Base-by-base conservation (phyloP, 2,329 filamentous ascomycete genomes). In the Neocucurbitaria cava region DNA sequence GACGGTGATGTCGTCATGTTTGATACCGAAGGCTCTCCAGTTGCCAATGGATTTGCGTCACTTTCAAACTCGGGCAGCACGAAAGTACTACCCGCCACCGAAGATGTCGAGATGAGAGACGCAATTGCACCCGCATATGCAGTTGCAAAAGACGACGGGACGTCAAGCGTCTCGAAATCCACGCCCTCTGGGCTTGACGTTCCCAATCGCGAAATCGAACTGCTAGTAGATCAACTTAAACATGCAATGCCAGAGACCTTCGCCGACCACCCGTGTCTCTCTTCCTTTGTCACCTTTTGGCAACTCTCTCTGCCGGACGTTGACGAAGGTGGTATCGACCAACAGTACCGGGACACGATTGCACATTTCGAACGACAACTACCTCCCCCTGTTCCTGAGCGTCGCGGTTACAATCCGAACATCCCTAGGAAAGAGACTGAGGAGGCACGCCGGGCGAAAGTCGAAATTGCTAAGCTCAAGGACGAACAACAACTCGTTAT, bases 271-370 rank as follows among this genome's bases (percentile, higher is more conserved):
- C 84, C 97, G 46, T 92, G 87, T 39, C 82, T 92, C 0, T 87
- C 90, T 26, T 94, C 97, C 72, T 97, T 92, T 69, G 86, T 90
- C 39, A 90, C 90, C 0, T 99, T 99, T 77, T 99, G 95, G 95
- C 89, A 93, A 46, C 82, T 97, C 11, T 88, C 92, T 24, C 83
- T 96, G 3, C 87, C 90, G 41, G 94, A 99, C 38, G 61, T 75
- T 8, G 93, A 59, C 90, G 91, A 1, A 26, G 46, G 86, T 86
- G 57, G 87, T 30, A 1, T 68, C 43, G 87, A 88, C 52, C 83
- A 87, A 38, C 90, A 89, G 56, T 99, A 99, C 71, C 84, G 90
- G 43, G 84, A 87, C 15, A 92, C 96, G 70, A 87, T 88, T 31
- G 85, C 86, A 26, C 47, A 54, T 21, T 65, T 61, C 18, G 58